Conservation (phyloP, 768 basidiomycete genomes). For the Kwoniella dejecticola region DNA sequence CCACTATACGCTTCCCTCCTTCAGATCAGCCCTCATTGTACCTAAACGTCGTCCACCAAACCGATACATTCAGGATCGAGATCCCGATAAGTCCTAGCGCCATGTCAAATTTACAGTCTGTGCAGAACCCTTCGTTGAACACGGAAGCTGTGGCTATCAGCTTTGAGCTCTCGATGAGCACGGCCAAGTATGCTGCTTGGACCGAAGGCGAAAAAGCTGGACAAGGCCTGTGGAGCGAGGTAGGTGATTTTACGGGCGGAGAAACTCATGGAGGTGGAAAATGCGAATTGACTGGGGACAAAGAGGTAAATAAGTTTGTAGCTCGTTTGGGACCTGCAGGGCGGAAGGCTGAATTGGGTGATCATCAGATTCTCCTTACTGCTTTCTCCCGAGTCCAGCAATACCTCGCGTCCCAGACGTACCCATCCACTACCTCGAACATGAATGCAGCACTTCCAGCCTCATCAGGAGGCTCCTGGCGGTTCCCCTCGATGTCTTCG, state of each 20-base stretch:
- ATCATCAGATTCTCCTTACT: slow-evolving; percentile 28
- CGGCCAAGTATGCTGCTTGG: slow-evolving; percentile 31
- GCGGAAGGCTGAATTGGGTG: too few relatives aligned
- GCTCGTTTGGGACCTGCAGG: too few relatives aligned
- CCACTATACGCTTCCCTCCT: slow-evolving; percentile 19
- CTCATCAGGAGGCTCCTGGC: not conserved
- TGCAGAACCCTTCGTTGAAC: slow-evolving; percentile 22
- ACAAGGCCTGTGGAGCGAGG: slow-evolving; percentile 21
- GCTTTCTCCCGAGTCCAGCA: slow-evolving; percentile 28
- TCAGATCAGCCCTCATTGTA: slow-evolving; percentile 10
- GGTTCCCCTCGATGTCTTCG: slow-evolving; percentile 3
- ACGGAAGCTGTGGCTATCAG: slow-evolving; percentile 33
- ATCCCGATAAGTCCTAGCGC: slow-evolving; percentile 24
- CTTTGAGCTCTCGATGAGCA: slow-evolving; percentile 24
- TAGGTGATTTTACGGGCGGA: slow-evolving; percentile 41
- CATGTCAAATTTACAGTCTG: slow-evolving; percentile 11
- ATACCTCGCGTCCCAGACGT: slow-evolving; percentile 2
- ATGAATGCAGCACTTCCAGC: not conserved
- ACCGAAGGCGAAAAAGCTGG: not conserved
- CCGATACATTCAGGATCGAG: slow-evolving; percentile 33
- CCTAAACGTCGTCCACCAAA: slow-evolving; percentile 36
- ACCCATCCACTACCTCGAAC: not conserved
- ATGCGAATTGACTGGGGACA: slow-evolving; percentile 40
- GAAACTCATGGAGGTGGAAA: slow-evolving; percentile 31
- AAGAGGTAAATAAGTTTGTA: slow-evolving; percentile 24